Base-by-base conservation (phyloP, 139 green algal genomes). In the Microglena sp. region DNA sequence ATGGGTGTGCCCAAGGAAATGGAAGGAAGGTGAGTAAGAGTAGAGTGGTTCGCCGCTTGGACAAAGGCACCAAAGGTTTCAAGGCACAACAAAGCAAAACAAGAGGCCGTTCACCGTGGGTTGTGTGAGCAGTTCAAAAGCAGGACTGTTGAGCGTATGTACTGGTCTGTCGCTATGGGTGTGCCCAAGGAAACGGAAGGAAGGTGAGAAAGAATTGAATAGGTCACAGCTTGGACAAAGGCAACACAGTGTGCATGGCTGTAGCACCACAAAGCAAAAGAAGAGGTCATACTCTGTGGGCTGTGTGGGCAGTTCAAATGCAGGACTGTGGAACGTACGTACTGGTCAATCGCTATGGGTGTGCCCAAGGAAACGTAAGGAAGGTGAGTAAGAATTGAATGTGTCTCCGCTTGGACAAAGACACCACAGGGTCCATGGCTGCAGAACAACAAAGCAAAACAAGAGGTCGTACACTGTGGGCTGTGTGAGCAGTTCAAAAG, bases 21-120 rank as follows among this genome's bases (percentile, higher is more conserved):
- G n/a, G n/a, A n/a, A n/a, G n/a, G n/a, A n/a, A n/a, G n/a, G n/a
- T n/a, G n/a, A n/a, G n/a, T n/a, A n/a, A n/a, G n/a, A n/a, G n/a
- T n/a, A n/a, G n/a, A n/a, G n/a, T 99, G 28, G 93, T 99, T 24
- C 93, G 98, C 77, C 76, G 93, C 0, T 62, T 99, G 7, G 93
- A 99, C 79, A 90, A 88, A 64, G 90, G 87, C 63, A 96, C 90
- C 28, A 94, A 80, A 29, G 90, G 90, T 0, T 72, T 97, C 27
- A 60, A 98, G 70, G 92, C 98, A n/a, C n/a, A n/a, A n/a, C 44
- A 79, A 97, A 33, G 92, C 93, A 29, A 98, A 98, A 66, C 77
- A 67, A 2, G 81, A 84, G 53, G 31, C n/a, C 21, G 72, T 74
- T 27, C 78, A 85, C 5, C 36, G 46, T 2, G 29, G 46, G 8